Conservation (phyloP, 2,329 filamentous ascomycete genomes). For the Neonectria faginata region DNA sequence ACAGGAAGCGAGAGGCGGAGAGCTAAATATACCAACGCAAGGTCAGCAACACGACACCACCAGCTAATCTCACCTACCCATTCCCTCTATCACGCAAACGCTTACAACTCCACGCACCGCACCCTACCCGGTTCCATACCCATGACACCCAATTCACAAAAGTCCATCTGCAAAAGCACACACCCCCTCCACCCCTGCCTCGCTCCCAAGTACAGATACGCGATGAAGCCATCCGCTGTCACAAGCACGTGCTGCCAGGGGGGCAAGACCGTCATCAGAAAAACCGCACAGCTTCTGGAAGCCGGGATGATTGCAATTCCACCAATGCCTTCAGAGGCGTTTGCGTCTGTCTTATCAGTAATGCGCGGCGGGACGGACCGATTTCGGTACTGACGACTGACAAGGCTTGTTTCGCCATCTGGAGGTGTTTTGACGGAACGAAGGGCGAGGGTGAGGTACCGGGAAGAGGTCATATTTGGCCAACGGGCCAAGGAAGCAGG, state of each 20-base stretch:
- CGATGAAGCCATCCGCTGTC: slow-evolving; percentile 20
- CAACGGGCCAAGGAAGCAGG: background rate
- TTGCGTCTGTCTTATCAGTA: background rate
- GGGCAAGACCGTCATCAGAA: background rate
- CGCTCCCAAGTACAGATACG: background rate
- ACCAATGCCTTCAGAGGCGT: background rate
- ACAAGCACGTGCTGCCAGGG: slow-evolving; percentile 23
- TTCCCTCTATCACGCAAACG: background rate
- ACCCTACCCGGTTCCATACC: background rate
- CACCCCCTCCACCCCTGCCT: background rate
- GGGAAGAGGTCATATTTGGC: background rate
- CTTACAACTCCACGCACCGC: background rate
- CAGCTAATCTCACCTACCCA: background rate
- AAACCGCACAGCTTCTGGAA: background rate
- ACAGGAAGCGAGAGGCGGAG: too few species aligned
- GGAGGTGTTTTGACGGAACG: background rate
- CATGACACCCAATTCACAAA: slow-evolving; percentile 1
- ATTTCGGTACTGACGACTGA: background rate
- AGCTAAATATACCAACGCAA: background rate
- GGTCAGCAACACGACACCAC: background rate
- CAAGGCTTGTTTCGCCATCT: background rate
- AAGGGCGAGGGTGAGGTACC: rapidly evolving
- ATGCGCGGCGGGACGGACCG: background rate
- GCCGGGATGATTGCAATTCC: background rate
- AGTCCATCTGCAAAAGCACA: background rate